Percentiles rank a stretch among this genome's conserved stretches.
phyloP scores from a whole-genome alignment of 2,329 filamentous ascomycete species.

The Nigrograna mackinnonii region DNA sequence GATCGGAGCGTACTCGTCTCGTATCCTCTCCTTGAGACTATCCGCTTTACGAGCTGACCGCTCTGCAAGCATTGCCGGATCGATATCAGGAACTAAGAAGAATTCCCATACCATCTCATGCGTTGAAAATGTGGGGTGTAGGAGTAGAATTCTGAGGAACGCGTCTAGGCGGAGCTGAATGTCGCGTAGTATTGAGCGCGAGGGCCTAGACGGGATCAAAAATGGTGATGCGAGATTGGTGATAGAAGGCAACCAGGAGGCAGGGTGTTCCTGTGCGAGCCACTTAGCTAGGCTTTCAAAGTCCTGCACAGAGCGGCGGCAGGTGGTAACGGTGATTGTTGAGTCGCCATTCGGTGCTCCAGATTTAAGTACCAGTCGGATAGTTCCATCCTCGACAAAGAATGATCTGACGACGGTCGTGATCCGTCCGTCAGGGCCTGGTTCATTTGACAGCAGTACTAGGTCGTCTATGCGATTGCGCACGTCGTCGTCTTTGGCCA shows the following conservation, averaged over 20 bases:
- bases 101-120: slow-evolving; percentile 99
- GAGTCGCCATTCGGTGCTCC: slow-evolving; percentile 80
- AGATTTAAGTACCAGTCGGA: slow-evolving; percentile 91
- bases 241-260: slow-evolving; percentile 88
- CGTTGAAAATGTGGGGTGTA: slow-evolving; percentile 89
- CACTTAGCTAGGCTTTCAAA: slow-evolving; percentile 89
- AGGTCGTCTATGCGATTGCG: slow-evolving; percentile 96
- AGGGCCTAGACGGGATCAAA: slow-evolving; percentile 90
- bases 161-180: slow-evolving; percentile 84
- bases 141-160: slow-evolving; percentile 83
- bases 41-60: slow-evolving; percentile 86
- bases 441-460: slow-evolving; percentile 70
- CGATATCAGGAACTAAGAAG: slow-evolving; percentile 92
- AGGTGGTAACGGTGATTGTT: slow-evolving; percentile 92
- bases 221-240: slow-evolving; percentile 82
- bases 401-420: slow-evolving; percentile 94
- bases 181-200: slow-evolving; percentile 82
- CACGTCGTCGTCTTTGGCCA: slow-evolving; percentile 97
- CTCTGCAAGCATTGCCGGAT: slow-evolving; percentile 86
- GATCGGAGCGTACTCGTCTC: slow-evolving; percentile 86
- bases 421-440: slow-evolving; percentile 76
- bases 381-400: slow-evolving; percentile 94
- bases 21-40: slow-evolving; percentile 78
- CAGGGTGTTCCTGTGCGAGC: slow-evolving; percentile 85
- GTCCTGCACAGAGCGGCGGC: slow-evolving; percentile 81